Evolutionary conservation across 805 yeast genomes (phyloP), one percentile per base, ranked within the genome.

Genomic region (Metschnikowia orientalis): DNA sequence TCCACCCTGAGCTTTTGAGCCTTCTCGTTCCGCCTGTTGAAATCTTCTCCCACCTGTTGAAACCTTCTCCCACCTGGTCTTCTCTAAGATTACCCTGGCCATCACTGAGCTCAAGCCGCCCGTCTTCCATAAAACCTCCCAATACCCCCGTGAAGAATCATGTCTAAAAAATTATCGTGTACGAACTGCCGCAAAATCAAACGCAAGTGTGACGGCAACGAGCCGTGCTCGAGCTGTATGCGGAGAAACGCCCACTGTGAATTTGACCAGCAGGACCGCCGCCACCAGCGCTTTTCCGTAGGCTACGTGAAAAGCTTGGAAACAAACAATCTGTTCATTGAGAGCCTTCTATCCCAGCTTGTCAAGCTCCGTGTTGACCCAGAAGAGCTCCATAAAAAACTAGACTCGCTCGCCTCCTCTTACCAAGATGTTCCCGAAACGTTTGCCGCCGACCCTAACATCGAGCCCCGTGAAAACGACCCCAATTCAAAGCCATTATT

Each of bases 301-400:
- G 46, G 46, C 8, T 45, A 45, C 26, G 42, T 45, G 23, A 45
- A 45, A 22, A 37, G 44, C 13, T 35, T 45, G 29, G 50, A 45
- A 19, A 38, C 46, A 12, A 45, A 43, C 28, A 39, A 38, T 34
- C 46, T 43, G 18, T 37, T 45, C 9, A 23, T 38, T 10, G 48
- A 44, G 19, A 31, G 30, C 25, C 32, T 40, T 3, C 37, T 45
- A 4, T 35, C 42, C 3, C 35, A 36, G 10, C 28, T 45, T 24
- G 44, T 45, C 8, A 28, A 32, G 12, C 36, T 45, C 20, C 36
- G 44, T 6, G 34, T 41, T 23, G 42, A 43, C 23, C 44, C 46
- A 1, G 38, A 38, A 14, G 37, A 27, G 12, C 40, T 45, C 18
- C 28, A 35, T 8, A 42, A 38, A 6, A 41, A 41, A 18, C 40